Conservation (phyloP, 768 basidiomycete genomes). For the Phaeotremella fagi region DNA sequence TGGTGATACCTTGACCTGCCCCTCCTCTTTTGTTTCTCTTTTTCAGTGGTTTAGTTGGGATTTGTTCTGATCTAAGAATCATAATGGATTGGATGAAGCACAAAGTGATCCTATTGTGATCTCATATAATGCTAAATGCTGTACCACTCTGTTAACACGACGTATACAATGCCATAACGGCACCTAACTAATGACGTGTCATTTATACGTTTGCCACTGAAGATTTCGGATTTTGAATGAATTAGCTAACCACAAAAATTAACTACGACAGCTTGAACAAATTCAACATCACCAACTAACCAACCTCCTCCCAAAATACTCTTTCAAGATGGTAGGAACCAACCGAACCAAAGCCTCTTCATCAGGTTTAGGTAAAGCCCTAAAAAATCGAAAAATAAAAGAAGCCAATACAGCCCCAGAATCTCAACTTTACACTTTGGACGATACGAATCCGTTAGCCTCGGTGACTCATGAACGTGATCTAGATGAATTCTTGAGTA, state of each 20-base stretch:
- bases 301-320: too few relatives aligned
- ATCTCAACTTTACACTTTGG: slow-evolving; percentile 70
- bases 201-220: neutral
- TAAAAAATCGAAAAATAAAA: slow-evolving; percentile 84
- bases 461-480: slow-evolving; percentile 95
- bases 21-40: slow-evolving; percentile 4
- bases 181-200: neutral
- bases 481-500: slow-evolving; percentile 91
- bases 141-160: neutral
- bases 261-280: too few relatives aligned
- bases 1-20: slow-evolving; percentile 12
- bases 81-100: too few relatives aligned
- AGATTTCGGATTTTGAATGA: neutral
- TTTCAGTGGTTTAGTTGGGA: too few relatives aligned
- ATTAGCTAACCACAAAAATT: too few relatives aligned
- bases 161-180: neutral
- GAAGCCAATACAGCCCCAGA: slow-evolving; percentile 58
- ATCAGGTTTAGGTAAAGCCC: slow-evolving; percentile 80
- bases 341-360: slow-evolving; percentile 41
- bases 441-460: slow-evolving; percentile 60
- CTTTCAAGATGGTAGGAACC: neutral
- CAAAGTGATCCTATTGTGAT: neutral
- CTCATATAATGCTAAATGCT: neutral
- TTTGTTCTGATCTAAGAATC: too few relatives aligned
- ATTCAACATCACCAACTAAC: too few relatives aligned